Evolutionary conservation across 805 yeast genomes (phyloP).

Genomic region (Candida sonorensis): DNA sequence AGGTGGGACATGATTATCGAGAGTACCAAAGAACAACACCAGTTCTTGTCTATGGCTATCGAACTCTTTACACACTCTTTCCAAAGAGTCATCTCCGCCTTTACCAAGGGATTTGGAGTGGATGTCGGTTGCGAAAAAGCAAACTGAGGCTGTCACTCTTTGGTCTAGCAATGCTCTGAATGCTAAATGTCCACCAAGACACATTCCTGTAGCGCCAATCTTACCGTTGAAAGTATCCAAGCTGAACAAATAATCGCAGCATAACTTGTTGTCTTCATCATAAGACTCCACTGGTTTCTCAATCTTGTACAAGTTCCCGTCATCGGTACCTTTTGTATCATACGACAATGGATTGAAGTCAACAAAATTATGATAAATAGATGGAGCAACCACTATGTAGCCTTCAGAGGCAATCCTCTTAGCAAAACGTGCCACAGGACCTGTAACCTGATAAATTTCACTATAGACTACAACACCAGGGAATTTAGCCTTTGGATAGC

Average conservation of each 20-base stretch:
- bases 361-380: slow-evolving; percentile 69
- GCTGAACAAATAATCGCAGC: slow-evolving; percentile 53
- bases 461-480: slow-evolving; percentile 78
- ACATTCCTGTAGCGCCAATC: slow-evolving; percentile 82
- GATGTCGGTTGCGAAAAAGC: slow-evolving; percentile 78
- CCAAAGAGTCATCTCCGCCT: slow-evolving; percentile 63
- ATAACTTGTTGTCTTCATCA: slow-evolving; percentile 64
- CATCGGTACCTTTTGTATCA: slow-evolving; percentile 69
- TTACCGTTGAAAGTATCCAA: slow-evolving; percentile 63
- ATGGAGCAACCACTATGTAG: slow-evolving; percentile 71
- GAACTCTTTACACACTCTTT: slow-evolving; percentile 43
- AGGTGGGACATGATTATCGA: slow-evolving; percentile 75
- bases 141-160: slow-evolving; percentile 59
- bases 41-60: slow-evolving; percentile 46
- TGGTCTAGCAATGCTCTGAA: slow-evolving; percentile 61
- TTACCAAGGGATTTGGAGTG: slow-evolving; percentile 62
- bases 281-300: slow-evolving; percentile 64
- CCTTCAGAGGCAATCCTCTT: slow-evolving; percentile 77
- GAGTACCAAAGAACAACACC: slow-evolving; percentile 67
- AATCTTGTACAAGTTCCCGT: slow-evolving; percentile 61
- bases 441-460: slow-evolving; percentile 78
- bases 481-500: slow-evolving; percentile 71
- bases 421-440: slow-evolving; percentile 75
- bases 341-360: slow-evolving; percentile 58
- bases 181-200: slow-evolving; percentile 80